These are phyloP conservation scores for Trematosphaeria pertusa DNA, from an alignment of 2,329 filamentous ascomycete genomes.

Conservation along the genomic window DNA sequence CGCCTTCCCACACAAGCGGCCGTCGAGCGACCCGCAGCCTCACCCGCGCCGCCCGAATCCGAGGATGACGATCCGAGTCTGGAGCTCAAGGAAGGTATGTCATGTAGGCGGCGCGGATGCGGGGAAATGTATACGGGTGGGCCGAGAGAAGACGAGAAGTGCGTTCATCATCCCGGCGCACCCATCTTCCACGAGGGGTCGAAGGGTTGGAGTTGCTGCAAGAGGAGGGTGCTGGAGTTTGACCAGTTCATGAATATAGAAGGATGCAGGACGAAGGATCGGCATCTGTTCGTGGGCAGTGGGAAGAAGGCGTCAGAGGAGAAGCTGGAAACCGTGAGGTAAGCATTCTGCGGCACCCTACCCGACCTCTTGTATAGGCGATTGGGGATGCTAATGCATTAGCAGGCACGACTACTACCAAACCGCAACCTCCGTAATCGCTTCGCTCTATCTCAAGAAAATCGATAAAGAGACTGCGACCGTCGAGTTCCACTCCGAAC, in stretches of 20 bases:
- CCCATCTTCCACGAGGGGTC: conserved; percentile 98
- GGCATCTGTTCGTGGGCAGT: conserved; percentile 84
- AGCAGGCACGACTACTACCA: conserved; percentile 90
- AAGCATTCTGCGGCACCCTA: conserved; percentile 16
- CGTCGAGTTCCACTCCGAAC: conserved; percentile 69
- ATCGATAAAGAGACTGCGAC: conserved; percentile 82
- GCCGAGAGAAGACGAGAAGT: conserved; percentile 71
- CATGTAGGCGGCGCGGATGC: conserved; percentile 81
- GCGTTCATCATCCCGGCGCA: conserved; percentile 85
- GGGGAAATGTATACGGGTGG: conserved; percentile 66
- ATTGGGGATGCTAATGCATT: conserved; percentile 13
- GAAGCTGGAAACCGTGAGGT: conserved; percentile 79
- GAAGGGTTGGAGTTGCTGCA: conserved; percentile 97
- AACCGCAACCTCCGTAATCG: conserved; percentile 82
- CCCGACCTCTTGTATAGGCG: not conserved
- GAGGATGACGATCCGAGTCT: conserved; percentile 84
- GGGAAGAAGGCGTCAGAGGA: conserved; percentile 75
- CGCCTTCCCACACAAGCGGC: conserved; percentile 40
- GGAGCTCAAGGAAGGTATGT: conserved; percentile 74
- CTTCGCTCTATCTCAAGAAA: conserved; percentile 95
- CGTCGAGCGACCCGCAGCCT: conserved; percentile 28
- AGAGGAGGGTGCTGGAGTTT: conserved; percentile 92
- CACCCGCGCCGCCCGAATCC: conserved; percentile 56
- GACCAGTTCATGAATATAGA: conserved; percentile 97
- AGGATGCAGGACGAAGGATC: conserved; percentile 82